These are phyloP conservation scores for Russula sp. DNA, from an alignment of 768 basidiomycete species.

Conservation along the genomic window DNA sequence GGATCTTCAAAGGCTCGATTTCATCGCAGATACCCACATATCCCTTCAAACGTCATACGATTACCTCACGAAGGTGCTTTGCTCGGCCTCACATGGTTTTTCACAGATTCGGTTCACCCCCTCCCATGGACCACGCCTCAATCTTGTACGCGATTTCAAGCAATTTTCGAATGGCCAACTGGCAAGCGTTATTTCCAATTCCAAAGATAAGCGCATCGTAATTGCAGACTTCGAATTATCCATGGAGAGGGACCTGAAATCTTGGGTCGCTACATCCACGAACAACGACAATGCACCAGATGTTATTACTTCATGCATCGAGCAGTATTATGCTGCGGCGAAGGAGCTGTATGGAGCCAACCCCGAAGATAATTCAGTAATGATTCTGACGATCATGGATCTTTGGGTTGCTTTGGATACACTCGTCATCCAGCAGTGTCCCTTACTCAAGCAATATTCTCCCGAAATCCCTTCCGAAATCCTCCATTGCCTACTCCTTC, in stretches of 20 bases:
- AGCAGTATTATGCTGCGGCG: background rate
- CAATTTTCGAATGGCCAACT: background rate
- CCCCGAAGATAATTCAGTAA: slow-evolving; percentile 5
- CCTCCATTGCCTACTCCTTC: slow-evolving; percentile 38
- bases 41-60: background rate
- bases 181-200: background rate
- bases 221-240: slow-evolving; percentile 2
- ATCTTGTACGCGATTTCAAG: background rate
- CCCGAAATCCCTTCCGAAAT: slow-evolving; percentile 36
- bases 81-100: background rate
- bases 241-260: background rate
- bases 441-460: slow-evolving; percentile 37
- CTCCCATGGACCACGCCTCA: background rate
- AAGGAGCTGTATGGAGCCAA: background rate
- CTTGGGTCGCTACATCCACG: background rate
- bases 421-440: slow-evolving; percentile 29
- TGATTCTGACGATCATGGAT: slow-evolving; percentile 31
- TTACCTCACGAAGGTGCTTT: background rate
- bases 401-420: slow-evolving; percentile 44
- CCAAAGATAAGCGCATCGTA: background rate
- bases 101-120: background rate
- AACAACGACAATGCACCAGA: background rate
- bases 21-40: background rate
- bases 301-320: background rate
- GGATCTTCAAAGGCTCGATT: background rate